These are phyloP conservation scores for Fusarium tuaranense DNA, from an alignment of 2,329 filamentous ascomycete species.

Conservation along the genomic window DNA sequence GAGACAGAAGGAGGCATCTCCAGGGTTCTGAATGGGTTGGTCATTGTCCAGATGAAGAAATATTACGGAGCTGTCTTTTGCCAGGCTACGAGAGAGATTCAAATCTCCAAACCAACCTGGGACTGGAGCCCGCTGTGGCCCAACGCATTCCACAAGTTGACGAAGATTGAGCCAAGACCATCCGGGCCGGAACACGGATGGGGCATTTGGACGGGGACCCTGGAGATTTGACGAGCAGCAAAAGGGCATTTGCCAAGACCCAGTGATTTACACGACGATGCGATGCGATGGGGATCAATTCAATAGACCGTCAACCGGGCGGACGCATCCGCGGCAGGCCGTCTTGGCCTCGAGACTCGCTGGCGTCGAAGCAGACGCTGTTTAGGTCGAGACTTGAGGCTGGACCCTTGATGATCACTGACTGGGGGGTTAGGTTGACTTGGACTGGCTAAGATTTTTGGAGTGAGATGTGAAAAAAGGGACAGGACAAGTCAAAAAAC, in stretches of 20 bases:
- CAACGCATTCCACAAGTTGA: conserved; percentile 32
- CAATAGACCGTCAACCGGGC: not conserved
- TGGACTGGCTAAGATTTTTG: conserved; percentile 4
- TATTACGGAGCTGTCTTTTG: not conserved
- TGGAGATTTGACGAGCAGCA: conserved; percentile 6
- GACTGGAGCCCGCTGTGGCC: not conserved
- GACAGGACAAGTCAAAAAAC: conserved; percentile 9
- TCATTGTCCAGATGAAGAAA: conserved; percentile 1
- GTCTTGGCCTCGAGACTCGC: conserved; percentile 8
- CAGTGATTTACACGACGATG: not conserved
- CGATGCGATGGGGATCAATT: not conserved
- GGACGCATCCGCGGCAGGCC: not conserved
- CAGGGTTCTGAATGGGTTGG: conserved; percentile 2
- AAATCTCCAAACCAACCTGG: conserved; percentile 4
- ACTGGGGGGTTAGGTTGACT: not conserved
- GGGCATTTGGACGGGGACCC: not conserved
- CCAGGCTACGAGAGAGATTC: not conserved
- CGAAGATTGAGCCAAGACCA: conserved; percentile 11
- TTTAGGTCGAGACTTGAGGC: conserved; percentile 19
- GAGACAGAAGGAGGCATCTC: conserved; percentile 6
- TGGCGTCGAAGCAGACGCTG: conserved; percentile 5
- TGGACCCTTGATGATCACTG: conserved; percentile 7
- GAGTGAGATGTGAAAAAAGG: not conserved
- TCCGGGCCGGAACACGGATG: not conserved
- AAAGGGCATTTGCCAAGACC: conserved; percentile 19